Evolutionary conservation across 139 green algal genomes (phyloP), one percentile per base, ranked within the genome.

Genomic region (Micractinium conductrix): DNA sequence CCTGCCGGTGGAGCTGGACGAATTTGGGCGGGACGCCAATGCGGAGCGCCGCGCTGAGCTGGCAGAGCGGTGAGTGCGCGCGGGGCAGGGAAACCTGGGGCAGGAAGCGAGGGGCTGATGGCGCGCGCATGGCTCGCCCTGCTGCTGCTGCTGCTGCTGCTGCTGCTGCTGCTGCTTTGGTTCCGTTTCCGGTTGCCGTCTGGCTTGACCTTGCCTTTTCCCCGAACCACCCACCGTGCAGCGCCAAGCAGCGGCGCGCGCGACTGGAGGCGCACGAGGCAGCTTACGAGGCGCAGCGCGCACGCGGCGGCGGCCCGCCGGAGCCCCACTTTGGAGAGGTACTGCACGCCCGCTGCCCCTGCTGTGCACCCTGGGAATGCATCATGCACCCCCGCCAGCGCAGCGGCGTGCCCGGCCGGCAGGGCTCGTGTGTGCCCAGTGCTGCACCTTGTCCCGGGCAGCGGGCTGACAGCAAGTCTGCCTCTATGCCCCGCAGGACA

Each of bases 1-100:
- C 45, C 63, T 89, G 42, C 84, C 84, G 4, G 71, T 85, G 30
- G 80, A 96, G 89, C 44, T 97, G 65, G 96, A 98, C 86, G 96
- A 98, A 91, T 98, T 97, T 92, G 96, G 96, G 22, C 85, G 95
- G 10, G 95, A 95, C 78, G 30, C 93, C 35, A 96, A 96, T 58
- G 72, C 96, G 70, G 78, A 91, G 83, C 78, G 83, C 60, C 80
- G 80, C 79, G 63, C 72, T 42, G 53, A 83, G 60, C 78, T 73
- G 67, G 69, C 79, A 30, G 19, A 84, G 60, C 50, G 53, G 70
- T 76, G 70, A 76, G 70, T 58, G 48, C 48, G 12, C 12, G 12
- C 12, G 48, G 16, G 16, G 48, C 48, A 58, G 48, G 48, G 48
- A 58, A 16, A 58, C 16, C 12, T 58, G 48, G 9, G 1, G 26